Evolutionary conservation across 192 early-diverging fungal species (phyloP).

Genomic region (Podila clonocystis): DNA sequence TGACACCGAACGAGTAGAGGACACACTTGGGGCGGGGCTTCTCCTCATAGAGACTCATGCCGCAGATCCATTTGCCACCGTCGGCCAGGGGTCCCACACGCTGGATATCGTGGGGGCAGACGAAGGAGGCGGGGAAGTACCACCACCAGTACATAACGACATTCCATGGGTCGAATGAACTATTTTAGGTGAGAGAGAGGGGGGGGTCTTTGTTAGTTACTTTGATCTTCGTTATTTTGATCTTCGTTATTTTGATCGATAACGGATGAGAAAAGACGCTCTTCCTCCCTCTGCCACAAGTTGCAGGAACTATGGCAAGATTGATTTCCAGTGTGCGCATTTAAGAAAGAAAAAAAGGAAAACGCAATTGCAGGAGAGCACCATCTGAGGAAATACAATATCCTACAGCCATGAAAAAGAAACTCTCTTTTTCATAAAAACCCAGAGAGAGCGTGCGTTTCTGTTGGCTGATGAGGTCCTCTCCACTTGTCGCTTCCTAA

Average conservation of each 20-base stretch:
- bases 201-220: not conserved
- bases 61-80: slow-evolving; percentile 44
- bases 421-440: too few species aligned
- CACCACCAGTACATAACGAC: slow-evolving; percentile 28
- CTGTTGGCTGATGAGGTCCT: too few species aligned
- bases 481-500: too few species aligned
- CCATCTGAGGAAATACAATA: too few species aligned
- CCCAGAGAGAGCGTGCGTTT: too few species aligned
- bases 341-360: too few species aligned
- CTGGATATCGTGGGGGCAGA: slow-evolving; percentile 40
- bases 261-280: not conserved
- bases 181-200: not conserved
- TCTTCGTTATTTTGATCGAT: not conserved
- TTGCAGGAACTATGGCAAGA: too few species aligned
- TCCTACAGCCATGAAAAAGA: too few species aligned
- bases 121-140: slow-evolving; percentile 48
- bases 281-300: too few species aligned
- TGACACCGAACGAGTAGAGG: slow-evolving; percentile 46
- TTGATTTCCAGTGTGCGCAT: too few species aligned
- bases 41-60: slow-evolving; percentile 39
- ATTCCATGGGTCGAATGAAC: slow-evolving; percentile 22
- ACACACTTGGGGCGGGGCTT: slow-evolving; percentile 39
- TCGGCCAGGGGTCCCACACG: slow-evolving; percentile 44
- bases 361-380: too few species aligned
- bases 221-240: too few species aligned